phyloP scores from a whole-genome alignment of 352 stramenopile species.

The Pilasporangium apinafurcum region DNA sequence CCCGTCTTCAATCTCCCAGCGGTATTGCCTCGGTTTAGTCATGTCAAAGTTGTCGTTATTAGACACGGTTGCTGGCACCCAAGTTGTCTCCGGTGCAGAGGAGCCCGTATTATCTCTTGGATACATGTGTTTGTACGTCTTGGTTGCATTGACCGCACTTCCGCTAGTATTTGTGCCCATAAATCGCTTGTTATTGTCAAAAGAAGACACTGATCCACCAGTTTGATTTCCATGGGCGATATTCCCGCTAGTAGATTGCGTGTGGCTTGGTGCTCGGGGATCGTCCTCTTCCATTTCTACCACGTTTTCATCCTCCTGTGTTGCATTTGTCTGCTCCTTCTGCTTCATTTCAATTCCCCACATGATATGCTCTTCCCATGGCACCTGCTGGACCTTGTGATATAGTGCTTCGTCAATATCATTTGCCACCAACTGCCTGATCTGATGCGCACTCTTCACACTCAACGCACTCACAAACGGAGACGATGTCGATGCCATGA shows the following conservation, averaged over 20 bases:
- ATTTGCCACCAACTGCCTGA: constrained; percentile 10
- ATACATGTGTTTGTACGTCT: too few relatives aligned
- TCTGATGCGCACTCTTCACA: constrained; percentile 4
- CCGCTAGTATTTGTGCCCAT: too few relatives aligned
- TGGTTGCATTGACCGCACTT: too few relatives aligned
- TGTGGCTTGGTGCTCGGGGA: too few relatives aligned
- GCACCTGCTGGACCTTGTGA: constrained; percentile 73
- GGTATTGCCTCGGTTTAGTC: constrained; percentile 66
- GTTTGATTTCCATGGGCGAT: too few relatives aligned
- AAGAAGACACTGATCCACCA: too few relatives aligned
- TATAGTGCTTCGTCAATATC: constrained; percentile 53
- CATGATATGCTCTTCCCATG: constrained; percentile 78
- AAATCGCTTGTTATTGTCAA: too few relatives aligned
- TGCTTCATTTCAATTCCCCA: constrained; percentile 61
- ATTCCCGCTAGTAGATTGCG: too few relatives aligned
- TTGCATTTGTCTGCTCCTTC: constrained; percentile 9
- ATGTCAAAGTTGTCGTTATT: constrained; percentile 54
- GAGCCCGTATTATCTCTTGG: too few relatives aligned
- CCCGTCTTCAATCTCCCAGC: constrained; percentile 51
- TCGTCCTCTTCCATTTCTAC: too few relatives aligned
- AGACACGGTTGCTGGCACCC: not conserved
- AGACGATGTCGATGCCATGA: constrained; percentile 41
- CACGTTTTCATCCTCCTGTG: constrained; percentile 11
- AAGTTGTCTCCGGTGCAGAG: too few relatives aligned
- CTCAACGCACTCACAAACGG: constrained; percentile 44